These are phyloP conservation scores for Elymus sibiricus DNA, from an alignment of 176 grass and related monocot genomes.

Conservation along the genomic window DNA sequence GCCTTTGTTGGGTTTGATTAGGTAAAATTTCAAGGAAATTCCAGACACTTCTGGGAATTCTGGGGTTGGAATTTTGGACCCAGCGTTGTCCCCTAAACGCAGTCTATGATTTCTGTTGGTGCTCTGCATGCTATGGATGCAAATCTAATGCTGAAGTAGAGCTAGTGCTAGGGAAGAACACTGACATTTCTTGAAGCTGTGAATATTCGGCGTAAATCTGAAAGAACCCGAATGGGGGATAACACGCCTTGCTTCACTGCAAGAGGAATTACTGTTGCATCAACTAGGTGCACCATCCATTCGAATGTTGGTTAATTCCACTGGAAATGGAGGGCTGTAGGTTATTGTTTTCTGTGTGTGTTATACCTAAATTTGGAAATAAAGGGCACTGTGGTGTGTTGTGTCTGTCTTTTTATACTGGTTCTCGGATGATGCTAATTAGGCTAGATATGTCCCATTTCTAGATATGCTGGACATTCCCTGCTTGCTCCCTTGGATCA, in stretches of 20 bases:
- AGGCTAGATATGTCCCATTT: conserved; percentile 1
- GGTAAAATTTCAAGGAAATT: not conserved
- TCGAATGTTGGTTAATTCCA: not conserved
- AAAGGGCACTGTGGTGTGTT: not conserved
- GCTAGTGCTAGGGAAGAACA: not conserved
- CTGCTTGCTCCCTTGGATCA: not conserved
- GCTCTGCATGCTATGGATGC: conserved; percentile 10
- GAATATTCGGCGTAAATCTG: not conserved
- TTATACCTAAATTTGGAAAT: conserved; percentile 15
- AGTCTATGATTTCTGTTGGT: not conserved
- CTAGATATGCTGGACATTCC: not conserved
- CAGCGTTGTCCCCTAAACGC: not conserved
- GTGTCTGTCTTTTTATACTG: not conserved
- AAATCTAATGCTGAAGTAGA: not conserved
- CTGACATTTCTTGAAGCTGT: not conserved
- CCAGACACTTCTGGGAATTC: not conserved
- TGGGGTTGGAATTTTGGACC: not conserved
- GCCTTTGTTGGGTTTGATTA: conserved; percentile 9
- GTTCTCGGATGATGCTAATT: not conserved
- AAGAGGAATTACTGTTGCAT: not conserved
- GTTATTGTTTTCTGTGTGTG: not conserved
- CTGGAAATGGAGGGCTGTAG: not conserved
- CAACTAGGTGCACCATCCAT: not conserved
- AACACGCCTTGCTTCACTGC: not conserved
- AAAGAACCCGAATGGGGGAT: not conserved